phyloP scores from a whole-genome alignment of 2,329 filamentous ascomycete species.

The Trichoderma guizhouense region DNA sequence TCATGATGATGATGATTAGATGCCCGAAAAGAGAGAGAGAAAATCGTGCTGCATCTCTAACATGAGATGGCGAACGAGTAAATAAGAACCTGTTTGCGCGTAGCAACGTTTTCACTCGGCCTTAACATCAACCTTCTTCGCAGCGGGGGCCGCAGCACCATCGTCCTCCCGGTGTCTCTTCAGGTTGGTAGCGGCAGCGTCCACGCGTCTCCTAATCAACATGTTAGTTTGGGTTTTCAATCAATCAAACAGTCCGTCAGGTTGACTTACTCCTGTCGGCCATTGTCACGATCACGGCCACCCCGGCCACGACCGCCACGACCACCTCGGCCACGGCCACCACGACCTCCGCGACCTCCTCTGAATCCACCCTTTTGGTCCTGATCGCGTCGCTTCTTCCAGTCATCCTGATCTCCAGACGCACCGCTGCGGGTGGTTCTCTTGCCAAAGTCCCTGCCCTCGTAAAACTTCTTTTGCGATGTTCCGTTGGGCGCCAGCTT shows the following conservation, averaged over 20 bases:
- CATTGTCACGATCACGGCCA: conserved; percentile 32
- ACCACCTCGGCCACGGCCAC: conserved; percentile 42
- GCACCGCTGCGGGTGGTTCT: conserved; percentile 41
- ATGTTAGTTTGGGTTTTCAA: neutral
- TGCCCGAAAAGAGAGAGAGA: neutral
- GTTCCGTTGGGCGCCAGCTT: conserved; percentile 58
- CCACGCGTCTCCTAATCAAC: conserved; percentile 4
- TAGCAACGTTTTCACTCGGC: conserved; percentile 27
- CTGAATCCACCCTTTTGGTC: conserved; percentile 60
- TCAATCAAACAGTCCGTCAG: neutral
- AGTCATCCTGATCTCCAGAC: conserved; percentile 52
- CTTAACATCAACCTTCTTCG: conserved; percentile 62
- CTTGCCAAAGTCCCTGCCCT: conserved; percentile 42
- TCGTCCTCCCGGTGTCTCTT: conserved; percentile 58
- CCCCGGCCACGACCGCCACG: conserved; percentile 43
- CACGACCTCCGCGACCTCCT: conserved; percentile 43
- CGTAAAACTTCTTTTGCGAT: conserved; percentile 45
- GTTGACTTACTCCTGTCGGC: conserved; percentile 24
- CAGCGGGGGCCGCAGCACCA: conserved; percentile 42
- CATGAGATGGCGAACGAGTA: neutral
- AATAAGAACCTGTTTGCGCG: neutral
- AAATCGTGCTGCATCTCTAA: neutral
- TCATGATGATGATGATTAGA: conserved; percentile 5
- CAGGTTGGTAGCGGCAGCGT: conserved; percentile 34
- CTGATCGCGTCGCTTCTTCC: conserved; percentile 61